A percentile compares a stretch with the other conserved stretches of the same genome.
Evolutionary conservation across 805 yeast genomes (phyloP).

Genomic region (Ogataea siamensis): DNA sequence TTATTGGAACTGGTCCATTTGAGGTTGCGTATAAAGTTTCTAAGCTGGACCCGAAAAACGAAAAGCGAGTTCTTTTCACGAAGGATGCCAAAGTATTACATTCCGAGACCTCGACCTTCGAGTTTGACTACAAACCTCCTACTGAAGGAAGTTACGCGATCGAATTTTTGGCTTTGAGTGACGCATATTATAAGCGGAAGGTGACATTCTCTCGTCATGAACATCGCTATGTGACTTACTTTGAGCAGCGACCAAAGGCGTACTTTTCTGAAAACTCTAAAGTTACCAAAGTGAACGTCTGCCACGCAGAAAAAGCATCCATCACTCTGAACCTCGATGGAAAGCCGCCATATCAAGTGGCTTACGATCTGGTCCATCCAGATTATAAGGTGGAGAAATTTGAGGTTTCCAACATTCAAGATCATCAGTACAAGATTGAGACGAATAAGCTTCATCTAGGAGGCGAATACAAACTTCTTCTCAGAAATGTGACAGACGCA

Average conservation of each 20-base stretch:
- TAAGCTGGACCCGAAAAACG: constrained; percentile 42
- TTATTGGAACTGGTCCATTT: constrained; percentile 84
- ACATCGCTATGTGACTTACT: constrained; percentile 63
- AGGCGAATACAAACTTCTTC: constrained; percentile 65
- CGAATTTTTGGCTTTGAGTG: constrained; percentile 62
- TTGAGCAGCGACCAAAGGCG: constrained; percentile 67
- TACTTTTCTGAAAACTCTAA: constrained; percentile 30
- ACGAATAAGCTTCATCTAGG: constrained; percentile 61
- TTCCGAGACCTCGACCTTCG: constrained; percentile 31
- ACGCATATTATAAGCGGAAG: constrained; percentile 50
- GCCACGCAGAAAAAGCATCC: constrained; percentile 35
- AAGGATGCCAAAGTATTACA: constrained; percentile 31
- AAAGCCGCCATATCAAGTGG: constrained; percentile 70
- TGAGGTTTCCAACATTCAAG: constrained; percentile 40
- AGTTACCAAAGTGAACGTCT: constrained; percentile 24
- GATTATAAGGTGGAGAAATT: constrained; percentile 44
- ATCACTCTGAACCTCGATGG: constrained; percentile 70
- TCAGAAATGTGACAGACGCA: constrained; percentile 69
- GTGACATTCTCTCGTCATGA: constrained; percentile 35
- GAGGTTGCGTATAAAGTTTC: constrained; percentile 60
- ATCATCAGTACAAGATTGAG: constrained; percentile 39
- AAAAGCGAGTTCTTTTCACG: constrained; percentile 22
- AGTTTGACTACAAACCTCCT: constrained; percentile 71
- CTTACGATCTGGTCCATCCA: constrained; percentile 65
- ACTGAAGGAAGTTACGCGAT: constrained; percentile 80